Evolutionary conservation across 1,284 basidiomycete species (phyloP), one percentile per base, ranked within the genome.

Genomic region (Trichosporon ovoides): DNA sequence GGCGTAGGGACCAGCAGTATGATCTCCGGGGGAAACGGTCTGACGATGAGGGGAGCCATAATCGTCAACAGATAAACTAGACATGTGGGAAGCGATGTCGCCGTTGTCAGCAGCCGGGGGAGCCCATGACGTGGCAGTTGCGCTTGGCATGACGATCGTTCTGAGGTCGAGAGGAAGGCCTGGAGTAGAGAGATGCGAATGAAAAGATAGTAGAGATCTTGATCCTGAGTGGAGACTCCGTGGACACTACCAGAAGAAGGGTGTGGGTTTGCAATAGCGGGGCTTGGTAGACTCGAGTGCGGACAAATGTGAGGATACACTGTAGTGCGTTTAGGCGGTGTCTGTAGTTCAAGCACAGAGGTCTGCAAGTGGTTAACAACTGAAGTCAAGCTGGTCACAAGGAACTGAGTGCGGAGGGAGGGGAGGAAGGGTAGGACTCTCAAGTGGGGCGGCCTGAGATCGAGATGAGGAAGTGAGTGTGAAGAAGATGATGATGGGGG

Each of bases 11-110:
- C 43, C 13, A 10, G 37, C 48, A 19, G 35, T 35, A n/a, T n/a
- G 31, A 35, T 31, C 51, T 10, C 16, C 51, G 18, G 22, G 43
- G 9, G 43, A 48, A 48, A 22, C 50, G 11, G 31, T 36, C 18
- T 53, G 40, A 19, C 50, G 46, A 13, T 38, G 28, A 4, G 54
- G 40, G 5, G 55, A 28, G 16, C 51, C 22, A 11, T 43, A 58
- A 24, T 58, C 53, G 28, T 59, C 61, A 9, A 60, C 43, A 14
- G 51, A 51, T 24, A 60, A 58, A 12, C 19, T 49, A 12, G 38
- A 50, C 48, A 58, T 37, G 34, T 58, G 58, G n/a, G 46, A 20
- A n/a, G 53, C n/a, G 34, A 61, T 54, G 52, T 56, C 55, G n/a
- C n/a, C n/a, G 35, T 52, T 35, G 18, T 54, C 56, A 19, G 55